A percentile compares a stretch with the other conserved stretches of the same genome.
These are phyloP conservation scores for Colletotrichum liriopes DNA, from an alignment of 2,329 filamentous ascomycete species.

Conservation along the genomic window DNA sequence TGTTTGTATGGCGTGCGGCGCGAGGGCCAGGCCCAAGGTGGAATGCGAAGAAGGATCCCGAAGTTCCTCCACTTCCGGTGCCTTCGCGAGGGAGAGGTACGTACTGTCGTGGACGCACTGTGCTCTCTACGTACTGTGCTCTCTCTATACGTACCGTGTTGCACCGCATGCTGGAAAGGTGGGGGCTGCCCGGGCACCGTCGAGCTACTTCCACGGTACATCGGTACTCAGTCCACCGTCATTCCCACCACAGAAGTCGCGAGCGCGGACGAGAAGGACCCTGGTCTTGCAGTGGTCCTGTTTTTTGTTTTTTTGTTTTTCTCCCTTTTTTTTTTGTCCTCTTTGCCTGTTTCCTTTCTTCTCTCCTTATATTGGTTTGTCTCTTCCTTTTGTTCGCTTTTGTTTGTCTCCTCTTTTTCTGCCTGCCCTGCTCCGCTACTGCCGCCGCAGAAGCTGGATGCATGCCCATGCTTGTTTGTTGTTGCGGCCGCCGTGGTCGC, in stretches of 20 bases:
- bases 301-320: constrained; percentile 3
- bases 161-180: too few relatives aligned
- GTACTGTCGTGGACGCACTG: not conserved
- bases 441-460: not conserved
- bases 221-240: constrained; percentile 19
- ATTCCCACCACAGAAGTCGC: not conserved
- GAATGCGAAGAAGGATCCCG: constrained; percentile 2
- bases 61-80: constrained; percentile 10
- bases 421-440: constrained; percentile 15
- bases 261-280: constrained; percentile 6
- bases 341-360: too few relatives aligned
- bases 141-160: too few relatives aligned
- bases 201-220: constrained; percentile 35
- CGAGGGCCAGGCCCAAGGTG: not conserved
- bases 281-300: constrained; percentile 7
- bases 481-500: not conserved
- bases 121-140: too few relatives aligned
- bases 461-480: too few relatives aligned
- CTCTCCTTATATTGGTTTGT: too few relatives aligned
- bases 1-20: constrained; percentile 1
- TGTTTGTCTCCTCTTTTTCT: too few relatives aligned
- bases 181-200: not conserved
- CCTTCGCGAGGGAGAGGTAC: not conserved
- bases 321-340: not conserved
- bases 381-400: too few relatives aligned